Evolutionary conservation across 768 basidiomycete genomes (phyloP), one percentile per base, ranked within the genome.

Genomic region (Boletus edulis): DNA sequence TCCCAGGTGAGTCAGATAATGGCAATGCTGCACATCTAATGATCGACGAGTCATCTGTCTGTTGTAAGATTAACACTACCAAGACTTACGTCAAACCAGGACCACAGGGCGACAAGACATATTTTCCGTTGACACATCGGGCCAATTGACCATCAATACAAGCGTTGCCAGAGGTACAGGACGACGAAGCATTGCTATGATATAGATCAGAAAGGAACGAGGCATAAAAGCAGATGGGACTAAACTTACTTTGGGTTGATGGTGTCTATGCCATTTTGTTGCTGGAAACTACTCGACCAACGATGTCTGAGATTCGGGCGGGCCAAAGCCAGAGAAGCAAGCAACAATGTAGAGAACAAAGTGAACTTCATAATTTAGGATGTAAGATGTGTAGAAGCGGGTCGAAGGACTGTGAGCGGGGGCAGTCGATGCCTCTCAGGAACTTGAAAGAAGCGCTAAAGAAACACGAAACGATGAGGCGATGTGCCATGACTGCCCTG

Each of bases 231-330:
- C 31, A 20, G 38, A 40, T 20, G 24, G 38, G 35, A 40, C n/a
- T n/a, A 11, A 20, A 64, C 72, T 35, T 35, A 76, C 80, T 78
- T 79, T 29, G 72, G 58, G 15, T 69, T 69, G 53, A 78, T 70
- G 43, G 75, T 75, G 52, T 72, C 75, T 51, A 76, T 66, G 50
- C 76, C 75, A 66, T 78, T 78, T 49, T 70, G 68, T 39, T 74
- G 63, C 52, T 56, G 51, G 75, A 73, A 29, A 32, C 62, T 41
- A 52, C 40, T 51, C 18, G 56, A 29, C 10, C n/a, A 50, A 27
- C 65, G 68, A 40, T 75, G 72, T 55, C 62, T 65, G 35, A 62
- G 71, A 52, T 71, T 66, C 5, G 75, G 76, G 37, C 67, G 73
- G 8, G 78, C 77, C 34, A 66, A 66, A 20, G 62, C 72, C 10